Evolutionary conservation across 192 early-diverging fungal genomes (phyloP), one percentile per base, ranked within the genome.

Genomic region (Coemansia sp.): DNA sequence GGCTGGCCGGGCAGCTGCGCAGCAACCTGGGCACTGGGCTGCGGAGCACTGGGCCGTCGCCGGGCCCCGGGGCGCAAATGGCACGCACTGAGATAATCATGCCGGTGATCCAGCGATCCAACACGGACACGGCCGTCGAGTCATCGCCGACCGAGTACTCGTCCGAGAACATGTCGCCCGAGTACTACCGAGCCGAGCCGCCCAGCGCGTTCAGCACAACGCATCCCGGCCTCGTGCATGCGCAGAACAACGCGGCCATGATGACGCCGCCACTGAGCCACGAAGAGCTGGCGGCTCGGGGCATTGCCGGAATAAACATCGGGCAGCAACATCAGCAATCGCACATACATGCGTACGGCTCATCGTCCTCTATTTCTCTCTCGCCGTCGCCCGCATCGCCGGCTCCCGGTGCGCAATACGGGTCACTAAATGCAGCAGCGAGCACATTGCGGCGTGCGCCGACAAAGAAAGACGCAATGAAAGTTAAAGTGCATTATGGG

Each of bases 401-500:
- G 0, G 36, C 62, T 0, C 36, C 36, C 8, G 37, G 9, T 14
- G 49, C n/a, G n/a, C 60, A 71, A 19, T 77, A 77, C 58, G 65
- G 65, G 17, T 64, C 62, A n/a, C 42, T 72, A 40, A 54, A 49
- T 42, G 62, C 62, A 15, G n/a, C 57, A 61, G 64, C 58, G 11
- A 21, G 42, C 46, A 49, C 54, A 7, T 51, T 80, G 71, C 71
- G 77, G 17, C 71, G 77, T 14, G 71, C 71, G 8, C 77, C 77
- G 8, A 80, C 77, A 4, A 74, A 70, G 59, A 78, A 74, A 62
- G 76, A 75, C 57, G 59, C 75, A 5, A 83, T 75, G 71, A 68
- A 72, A 61, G 74, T 83, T 70, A 83, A 83, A 48, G 66, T 83
- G 12, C 82, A 83, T 59, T 83, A 71, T 40, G 66, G 68, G 48